A percentile compares a stretch with the other conserved stretches of the same genome.
These are phyloP conservation scores for Rauvolfia tetraphylla DNA, from an alignment of 257 asterid genomes.

Conservation along the genomic window DNA sequence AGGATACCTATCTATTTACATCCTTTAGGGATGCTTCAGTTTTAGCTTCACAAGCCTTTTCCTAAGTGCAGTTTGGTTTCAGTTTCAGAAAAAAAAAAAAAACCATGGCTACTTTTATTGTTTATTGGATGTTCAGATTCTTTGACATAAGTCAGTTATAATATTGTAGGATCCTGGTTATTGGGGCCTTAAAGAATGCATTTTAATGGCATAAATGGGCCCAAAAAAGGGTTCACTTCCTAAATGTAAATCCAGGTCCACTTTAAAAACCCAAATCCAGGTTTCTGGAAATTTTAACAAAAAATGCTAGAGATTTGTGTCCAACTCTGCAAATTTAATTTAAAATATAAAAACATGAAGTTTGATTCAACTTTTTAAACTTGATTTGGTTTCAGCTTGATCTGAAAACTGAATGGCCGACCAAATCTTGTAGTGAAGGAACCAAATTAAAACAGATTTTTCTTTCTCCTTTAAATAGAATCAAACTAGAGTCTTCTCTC, in stretches of 20 bases:
- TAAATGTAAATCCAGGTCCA: neutral
- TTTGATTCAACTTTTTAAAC: neutral
- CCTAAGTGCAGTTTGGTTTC: neutral
- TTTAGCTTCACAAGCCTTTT: neutral
- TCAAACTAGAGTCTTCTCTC: neutral
- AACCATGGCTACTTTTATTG: neutral
- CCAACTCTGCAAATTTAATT: neutral
- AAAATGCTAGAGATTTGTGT: neutral
- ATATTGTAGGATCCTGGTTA: neutral
- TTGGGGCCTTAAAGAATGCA: neutral
- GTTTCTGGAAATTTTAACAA: neutral
- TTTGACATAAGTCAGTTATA: neutral
- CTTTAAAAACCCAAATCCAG: neutral
- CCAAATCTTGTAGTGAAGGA: neutral
- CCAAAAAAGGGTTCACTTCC: neutral
- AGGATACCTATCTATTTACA: too few species aligned
- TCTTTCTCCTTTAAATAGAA: neutral
- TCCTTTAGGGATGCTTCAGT: neutral
- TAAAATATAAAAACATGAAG: neutral
- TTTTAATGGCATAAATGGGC: neutral
- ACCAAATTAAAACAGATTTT: neutral
- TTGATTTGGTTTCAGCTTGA: neutral
- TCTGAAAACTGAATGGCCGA: too few species aligned
- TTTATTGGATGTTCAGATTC: neutral
- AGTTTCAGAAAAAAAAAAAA: neutral